These are phyloP conservation scores for Conticribra guillardii DNA, from an alignment of 108 stramenopile genomes.

Conservation along the genomic window DNA sequence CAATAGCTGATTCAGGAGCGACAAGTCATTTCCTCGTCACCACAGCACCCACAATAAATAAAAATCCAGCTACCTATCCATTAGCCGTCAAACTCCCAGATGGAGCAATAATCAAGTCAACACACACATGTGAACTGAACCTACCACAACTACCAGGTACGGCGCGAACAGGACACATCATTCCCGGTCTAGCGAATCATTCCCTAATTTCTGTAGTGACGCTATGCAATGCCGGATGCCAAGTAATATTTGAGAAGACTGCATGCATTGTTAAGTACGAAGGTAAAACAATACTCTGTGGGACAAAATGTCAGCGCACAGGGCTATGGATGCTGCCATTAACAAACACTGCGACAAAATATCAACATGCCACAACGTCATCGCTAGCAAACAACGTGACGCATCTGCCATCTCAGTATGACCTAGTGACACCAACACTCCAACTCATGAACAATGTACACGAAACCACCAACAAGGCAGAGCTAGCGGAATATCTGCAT, in stretches of 20 bases:
- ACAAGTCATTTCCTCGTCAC: too few species aligned
- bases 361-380: constrained; percentile 3
- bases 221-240: constrained; percentile 25
- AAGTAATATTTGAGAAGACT: constrained; percentile 4
- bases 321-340: constrained; percentile 24
- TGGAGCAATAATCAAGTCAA: constrained; percentile 21
- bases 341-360: neutral
- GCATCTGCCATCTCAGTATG: neutral
- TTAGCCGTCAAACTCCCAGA: constrained; percentile 18
- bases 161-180: constrained; percentile 12
- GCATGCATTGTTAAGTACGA: constrained; percentile 17
- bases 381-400: neutral
- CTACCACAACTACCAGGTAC: neutral
- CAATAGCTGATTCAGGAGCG: too few species aligned
- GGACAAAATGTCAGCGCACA: constrained; percentile 6
- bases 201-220: constrained; percentile 20
- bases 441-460: constrained; percentile 2
- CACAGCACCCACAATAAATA: too few species aligned
- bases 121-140: constrained; percentile 25
- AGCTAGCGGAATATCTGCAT: constrained; percentile 21
- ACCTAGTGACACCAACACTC: neutral
- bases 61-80: constrained; percentile 1
- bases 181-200: constrained; percentile 17
- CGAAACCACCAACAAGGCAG: constrained; percentile 1
- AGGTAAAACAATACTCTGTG: constrained; percentile 1